Evolutionary conservation across 805 yeast genomes (phyloP), one percentile per base, ranked within the genome.

Genomic region (Priceomyces fermenticarens): DNA sequence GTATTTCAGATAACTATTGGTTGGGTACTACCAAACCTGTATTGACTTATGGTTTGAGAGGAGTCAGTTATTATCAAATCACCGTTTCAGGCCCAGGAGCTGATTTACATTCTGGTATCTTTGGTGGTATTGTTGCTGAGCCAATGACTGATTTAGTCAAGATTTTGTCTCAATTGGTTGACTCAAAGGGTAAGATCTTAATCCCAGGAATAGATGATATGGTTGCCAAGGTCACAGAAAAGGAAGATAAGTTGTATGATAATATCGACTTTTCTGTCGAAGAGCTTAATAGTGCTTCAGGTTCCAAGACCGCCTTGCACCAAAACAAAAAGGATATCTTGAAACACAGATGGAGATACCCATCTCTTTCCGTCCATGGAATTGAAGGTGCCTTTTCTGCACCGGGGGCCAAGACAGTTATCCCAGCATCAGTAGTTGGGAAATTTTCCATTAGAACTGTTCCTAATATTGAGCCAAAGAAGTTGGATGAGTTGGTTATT

Each of bases 331-430:
- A 88, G 69, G 84, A 83, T 44, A 89, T 95, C 44, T 77, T 93
- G 56, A 91, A 89, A 85, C 97, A 90, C 67, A 83, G 99, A 78
- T 93, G 99, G 99, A 85, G 99, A 76, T 89, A 75, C 70, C 99
- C 99, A 42, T 88, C 98, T 6, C 74, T 93, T 55, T 90, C 98
- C 2, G 65, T 93, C 51, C 99, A 93, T 67, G 99, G 99, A 52
- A 78, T 93, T 41, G 99, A 93, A 69, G 99, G 99, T 49, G 99
- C 98, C 4, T 93, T 93, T 65, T 83, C 85, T 36, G 91, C 86
- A 33, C 77, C 85, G 35, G 99, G 99, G 50, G 99, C 98, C 43
- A 93, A 93, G 74, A 93, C 99, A 27, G 99, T 93, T 39, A 93
- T 93, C 51, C 99, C 99, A 28, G 87, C 97, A 36, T 85, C 83